These are phyloP conservation scores for Bretziella fagacearum DNA, from an alignment of 2,329 filamentous ascomycete species.

Conservation along the genomic window DNA sequence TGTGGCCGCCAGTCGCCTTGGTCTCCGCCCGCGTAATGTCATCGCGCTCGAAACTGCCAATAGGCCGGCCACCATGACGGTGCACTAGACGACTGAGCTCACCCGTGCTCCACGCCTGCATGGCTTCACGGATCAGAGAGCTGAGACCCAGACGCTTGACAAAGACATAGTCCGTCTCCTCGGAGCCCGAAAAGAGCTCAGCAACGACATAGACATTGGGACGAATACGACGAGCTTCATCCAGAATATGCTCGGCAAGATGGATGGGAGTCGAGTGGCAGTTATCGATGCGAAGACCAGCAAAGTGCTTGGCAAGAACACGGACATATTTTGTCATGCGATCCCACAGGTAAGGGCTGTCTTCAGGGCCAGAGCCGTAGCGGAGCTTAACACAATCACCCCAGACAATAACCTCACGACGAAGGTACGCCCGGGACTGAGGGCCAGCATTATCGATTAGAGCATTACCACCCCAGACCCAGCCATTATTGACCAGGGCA, in stretches of 20 bases:
- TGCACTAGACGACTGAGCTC: conserved; percentile 89
- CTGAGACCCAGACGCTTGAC: conserved; percentile 84
- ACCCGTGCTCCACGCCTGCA: conserved; percentile 93
- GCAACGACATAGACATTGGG: conserved; percentile 84
- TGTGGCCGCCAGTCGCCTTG: conserved; percentile 13
- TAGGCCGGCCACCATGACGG: conserved; percentile 79
- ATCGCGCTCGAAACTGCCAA: conserved; percentile 94
- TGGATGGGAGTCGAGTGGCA: conserved; percentile 91
- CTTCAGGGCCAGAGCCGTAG: conserved; percentile 62
- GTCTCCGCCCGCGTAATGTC: conserved; percentile 51
- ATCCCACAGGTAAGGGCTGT: conserved; percentile 89
- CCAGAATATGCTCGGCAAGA: conserved; percentile 85
- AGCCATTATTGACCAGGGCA: conserved; percentile 86
- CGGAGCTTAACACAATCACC: conserved; percentile 95
- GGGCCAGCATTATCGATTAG: conserved; percentile 86
- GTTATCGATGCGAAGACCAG: conserved; percentile 92
- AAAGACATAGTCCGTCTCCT: conserved; percentile 91
- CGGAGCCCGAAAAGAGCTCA: conserved; percentile 87
- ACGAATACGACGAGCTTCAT: conserved; percentile 75
- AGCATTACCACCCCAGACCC: conserved; percentile 96
- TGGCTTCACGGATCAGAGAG: conserved; percentile 85
- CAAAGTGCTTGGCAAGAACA: conserved; percentile 86
- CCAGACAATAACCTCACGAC: conserved; percentile 93
- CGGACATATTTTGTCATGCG: conserved; percentile 89
- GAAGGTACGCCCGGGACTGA: conserved; percentile 79